phyloP scores from a whole-genome alignment of 257 asterid genomes.

The Solanum sparsipilum region DNA sequence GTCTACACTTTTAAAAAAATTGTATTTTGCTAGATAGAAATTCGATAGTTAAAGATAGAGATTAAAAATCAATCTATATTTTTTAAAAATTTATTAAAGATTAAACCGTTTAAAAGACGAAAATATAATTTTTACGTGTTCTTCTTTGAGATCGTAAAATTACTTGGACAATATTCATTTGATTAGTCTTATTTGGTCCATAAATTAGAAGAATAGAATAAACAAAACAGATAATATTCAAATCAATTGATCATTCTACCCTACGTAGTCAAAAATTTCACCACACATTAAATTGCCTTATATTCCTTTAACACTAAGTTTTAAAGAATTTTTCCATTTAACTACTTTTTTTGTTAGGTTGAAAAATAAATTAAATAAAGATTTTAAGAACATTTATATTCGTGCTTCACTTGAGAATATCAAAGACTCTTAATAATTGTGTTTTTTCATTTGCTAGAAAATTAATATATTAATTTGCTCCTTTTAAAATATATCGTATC shows the following conservation, averaged over 20 bases:
- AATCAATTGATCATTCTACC: background rate
- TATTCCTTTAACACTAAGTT: background rate
- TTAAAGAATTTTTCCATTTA: background rate
- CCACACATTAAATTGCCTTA: background rate
- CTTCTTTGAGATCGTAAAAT: background rate
- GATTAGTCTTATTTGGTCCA: background rate
- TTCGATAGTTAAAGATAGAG: background rate
- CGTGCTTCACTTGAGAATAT: background rate
- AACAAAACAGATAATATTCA: background rate
- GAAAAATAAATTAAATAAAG: no score
- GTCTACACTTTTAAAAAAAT: fast-evolving
- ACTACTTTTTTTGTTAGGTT: background rate
- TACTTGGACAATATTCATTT: background rate
- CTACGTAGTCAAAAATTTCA: background rate
- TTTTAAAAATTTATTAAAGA: background rate
- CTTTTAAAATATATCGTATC: no score
- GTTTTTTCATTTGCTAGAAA: background rate
- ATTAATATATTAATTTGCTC: no score
- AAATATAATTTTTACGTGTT: background rate
- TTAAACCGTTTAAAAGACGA: background rate
- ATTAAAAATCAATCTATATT: background rate
- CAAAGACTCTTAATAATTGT: background rate
- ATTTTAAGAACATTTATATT: no score
- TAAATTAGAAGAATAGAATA: background rate
- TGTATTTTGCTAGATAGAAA: background rate